Percentiles rank a stretch among this genome's conserved stretches.
Evolutionary conservation across 192 early-diverging fungal species (phyloP).

Genomic region (Endogone sp.): DNA sequence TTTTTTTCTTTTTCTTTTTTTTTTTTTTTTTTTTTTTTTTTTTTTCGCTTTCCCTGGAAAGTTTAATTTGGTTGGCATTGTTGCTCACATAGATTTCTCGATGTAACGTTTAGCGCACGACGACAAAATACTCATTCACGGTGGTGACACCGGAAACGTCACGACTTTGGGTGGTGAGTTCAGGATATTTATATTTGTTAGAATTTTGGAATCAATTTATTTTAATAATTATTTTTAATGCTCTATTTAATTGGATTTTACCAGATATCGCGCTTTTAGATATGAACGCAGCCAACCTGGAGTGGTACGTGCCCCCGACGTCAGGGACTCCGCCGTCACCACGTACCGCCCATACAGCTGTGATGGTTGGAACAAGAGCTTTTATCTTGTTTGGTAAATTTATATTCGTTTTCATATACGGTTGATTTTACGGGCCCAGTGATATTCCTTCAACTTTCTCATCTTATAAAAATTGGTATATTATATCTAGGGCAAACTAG

Average conservation of each 20-base stretch:
- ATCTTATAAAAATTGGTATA: not conserved
- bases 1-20: not conserved
- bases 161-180: not conserved
- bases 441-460: not conserved
- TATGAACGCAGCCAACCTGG: conserved; percentile 1
- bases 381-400: conserved; percentile 9
- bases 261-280: conserved; percentile 4
- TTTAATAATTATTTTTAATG: too few species aligned
- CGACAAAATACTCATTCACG: conserved; percentile 8
- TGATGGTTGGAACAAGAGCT: conserved; percentile 10
- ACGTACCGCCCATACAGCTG: conserved; percentile 5
- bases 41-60: not conserved
- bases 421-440: not conserved
- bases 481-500: conserved; percentile 6
- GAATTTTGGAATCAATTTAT: not conserved
- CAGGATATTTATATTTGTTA: not conserved
- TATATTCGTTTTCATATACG: not conserved
- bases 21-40: not conserved
- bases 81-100: not conserved
- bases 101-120: conserved; percentile 11
- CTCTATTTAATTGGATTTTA: not conserved
- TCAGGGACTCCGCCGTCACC: not conserved
- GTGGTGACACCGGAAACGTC: not conserved
- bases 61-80: not conserved
- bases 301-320: conserved; percentile 10